Base-by-base conservation (phyloP, 257 asterid genomes). In the Plantago ovata region DNA sequence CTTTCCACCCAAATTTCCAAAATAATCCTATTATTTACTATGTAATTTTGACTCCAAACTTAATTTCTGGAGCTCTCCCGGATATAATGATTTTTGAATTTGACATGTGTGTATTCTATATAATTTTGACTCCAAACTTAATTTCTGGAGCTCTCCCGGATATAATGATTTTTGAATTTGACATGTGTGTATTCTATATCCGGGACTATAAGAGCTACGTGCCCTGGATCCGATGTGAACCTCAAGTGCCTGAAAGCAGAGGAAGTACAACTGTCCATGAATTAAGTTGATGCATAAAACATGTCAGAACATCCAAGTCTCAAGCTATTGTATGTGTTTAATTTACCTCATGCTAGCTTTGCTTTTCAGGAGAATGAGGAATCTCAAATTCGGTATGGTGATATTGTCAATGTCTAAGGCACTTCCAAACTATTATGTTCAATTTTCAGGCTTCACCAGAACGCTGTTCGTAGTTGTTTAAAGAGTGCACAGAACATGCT, bases 341-440 rank as follows among this genome's bases (percentile, higher is more conserved):
- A 77, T 18, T 77, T 77, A 14, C 77, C 82, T 3, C 77, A 69
- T 4, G 77, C 74, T 4, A 72, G 82, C 13, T 66, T 66, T 16
- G 0, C 3, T 7, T 4, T 0, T n/a, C 9, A 18, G 0, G 66
- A 63, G 33, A 44, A 38, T 58, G 36, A 22, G 1, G 13, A 18
- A 10, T 9, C 3, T 13, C 69, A 60, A 48, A 71, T 71, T 23
- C 10, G 15, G 77, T 71, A 61, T n/a, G n/a, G n/a, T n/a, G n/a
- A 61, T 72, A 46, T 2, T 18, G 2, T 41, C 7, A 22, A 9
- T 6, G 44, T 43, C 3, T 43, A 18, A 43, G 18, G 4, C 15
- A 13, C 8, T 13, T n/a, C n/a, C n/a, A n/a, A 13, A 3, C 18
- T 43, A 43, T 55, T 10, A 10, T 22, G 8, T 1, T 16, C 2